Evolutionary conservation across 2,329 filamentous ascomycete genomes (phyloP).

Genomic region (Phialophora expanda): DNA sequence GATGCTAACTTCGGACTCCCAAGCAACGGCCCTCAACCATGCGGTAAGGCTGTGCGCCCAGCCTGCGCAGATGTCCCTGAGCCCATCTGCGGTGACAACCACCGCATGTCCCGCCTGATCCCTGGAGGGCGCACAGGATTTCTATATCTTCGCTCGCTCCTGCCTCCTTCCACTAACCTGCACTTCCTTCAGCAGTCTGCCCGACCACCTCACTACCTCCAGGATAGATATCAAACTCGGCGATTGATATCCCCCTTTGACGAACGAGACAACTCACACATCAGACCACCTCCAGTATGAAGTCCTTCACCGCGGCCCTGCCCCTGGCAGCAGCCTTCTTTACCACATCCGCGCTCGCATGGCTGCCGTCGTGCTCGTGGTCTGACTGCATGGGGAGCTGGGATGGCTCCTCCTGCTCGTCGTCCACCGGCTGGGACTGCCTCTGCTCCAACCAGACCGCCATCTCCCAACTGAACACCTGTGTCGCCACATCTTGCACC

Average conservation of each 20-base stretch:
- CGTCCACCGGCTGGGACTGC: conserved; percentile 38
- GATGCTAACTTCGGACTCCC: conserved; percentile 32
- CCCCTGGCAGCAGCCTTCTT: conserved; percentile 36
- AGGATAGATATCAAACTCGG: background rate
- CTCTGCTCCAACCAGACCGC: conserved; percentile 39
- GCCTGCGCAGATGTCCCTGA: background rate
- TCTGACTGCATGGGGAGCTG: conserved; percentile 39
- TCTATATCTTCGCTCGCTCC: conserved; percentile 31
- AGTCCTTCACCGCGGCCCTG: conserved; percentile 32
- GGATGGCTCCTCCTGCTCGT: conserved; percentile 37
- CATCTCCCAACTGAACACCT: conserved; percentile 40
- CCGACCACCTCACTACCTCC: conserved; percentile 2
- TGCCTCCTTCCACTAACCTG: conserved; percentile 12
- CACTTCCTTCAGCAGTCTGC: conserved; percentile 19
- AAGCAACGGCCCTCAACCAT: conserved; percentile 21
- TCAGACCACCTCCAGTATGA: conserved; percentile 29
- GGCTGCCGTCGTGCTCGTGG: conserved; percentile 37
- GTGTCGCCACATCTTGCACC: conserved; percentile 40
- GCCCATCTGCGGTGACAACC: conserved; percentile 17
- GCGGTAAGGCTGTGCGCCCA: conserved; percentile 32
- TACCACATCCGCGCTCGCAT: conserved; percentile 33
- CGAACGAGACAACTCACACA: background rate
- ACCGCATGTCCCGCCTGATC: conserved; percentile 21
- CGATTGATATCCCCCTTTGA: background rate
- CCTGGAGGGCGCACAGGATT: conserved; percentile 2